Evolutionary conservation across 345 rosid genomes (phyloP), one percentile per base, ranked within the genome.

Genomic region (Schrenkiella parvula): DNA sequence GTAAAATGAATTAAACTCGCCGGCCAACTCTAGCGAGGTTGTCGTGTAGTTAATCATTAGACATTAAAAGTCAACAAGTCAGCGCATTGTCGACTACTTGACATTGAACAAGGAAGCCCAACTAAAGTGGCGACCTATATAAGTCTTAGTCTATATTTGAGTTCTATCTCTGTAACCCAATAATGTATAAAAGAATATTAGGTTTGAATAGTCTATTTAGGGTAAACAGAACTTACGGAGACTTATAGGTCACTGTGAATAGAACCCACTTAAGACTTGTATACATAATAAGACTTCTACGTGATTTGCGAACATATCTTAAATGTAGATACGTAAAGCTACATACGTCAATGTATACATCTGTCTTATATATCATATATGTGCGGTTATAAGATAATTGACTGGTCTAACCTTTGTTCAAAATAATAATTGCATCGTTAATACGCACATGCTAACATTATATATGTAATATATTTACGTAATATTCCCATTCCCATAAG

Each of bases 51-150:
- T 29, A 51, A 38, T 58, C 17, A 29, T 47, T 38, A 59, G 9
- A 59, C 63, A 75, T 42, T 21, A 38, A 64, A 60, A 42, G 79
- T 75, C 74, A 75, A 75, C 57, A 60, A 68, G 74, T 75, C 73
- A 67, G 47, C 69, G 57, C 50, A 57, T 61, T 75, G 63, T 74
- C 63, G 63, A 59, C 62, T 67, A 48, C 61, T 58, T 58, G 53
- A 14, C 47, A 19, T 50, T 21, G 50, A 67, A 59, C 28, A 74
- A 58, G 5, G 72, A 74, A 38, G 38, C 73, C 31, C 66, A 66
- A 28, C 62, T 41, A 59, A 55, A 41, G 4, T 4, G 32, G 39
- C 31, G 42, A 53, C 72, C 64, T 68, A 41, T 10, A 17, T 17
- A 48, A 39, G 78, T 74, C 63, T 28, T 19, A 14, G 72, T 74